These are phyloP conservation scores for Boletus reticuloceps DNA, from an alignment of 768 basidiomycete species.

Conservation along the genomic window DNA sequence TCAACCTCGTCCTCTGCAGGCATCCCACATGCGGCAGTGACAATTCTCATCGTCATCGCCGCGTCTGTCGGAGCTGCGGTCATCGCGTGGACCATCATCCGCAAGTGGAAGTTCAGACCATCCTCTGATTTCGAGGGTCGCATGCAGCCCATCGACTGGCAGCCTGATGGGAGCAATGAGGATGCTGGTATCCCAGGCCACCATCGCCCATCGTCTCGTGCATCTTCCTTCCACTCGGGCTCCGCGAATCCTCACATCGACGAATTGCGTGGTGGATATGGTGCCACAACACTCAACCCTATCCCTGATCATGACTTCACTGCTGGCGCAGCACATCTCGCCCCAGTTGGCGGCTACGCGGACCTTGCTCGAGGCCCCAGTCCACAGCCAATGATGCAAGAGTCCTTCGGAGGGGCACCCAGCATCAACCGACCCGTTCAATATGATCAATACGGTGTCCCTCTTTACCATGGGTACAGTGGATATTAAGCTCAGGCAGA, in stretches of 20 bases:
- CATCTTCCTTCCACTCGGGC: slow-evolving; percentile 69
- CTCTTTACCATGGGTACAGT: slow-evolving; percentile 51
- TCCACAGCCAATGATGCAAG: slow-evolving; percentile 56
- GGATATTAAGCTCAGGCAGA: slow-evolving; percentile 18
- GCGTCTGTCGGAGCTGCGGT: slow-evolving; percentile 63
- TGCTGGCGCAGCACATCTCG: slow-evolving; percentile 51
- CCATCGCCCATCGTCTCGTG: slow-evolving; percentile 51
- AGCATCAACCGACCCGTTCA: slow-evolving; percentile 45
- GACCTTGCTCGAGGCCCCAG: slow-evolving; percentile 76
- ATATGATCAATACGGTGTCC: slow-evolving; percentile 55
- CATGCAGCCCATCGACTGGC: slow-evolving; percentile 87
- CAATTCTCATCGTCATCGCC: slow-evolving; percentile 68
- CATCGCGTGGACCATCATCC: slow-evolving; percentile 85
- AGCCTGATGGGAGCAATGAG: slow-evolving; percentile 52
- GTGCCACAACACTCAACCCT: slow-evolving; percentile 35
- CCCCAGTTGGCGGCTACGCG: slow-evolving; percentile 77
- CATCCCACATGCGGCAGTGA: slow-evolving; percentile 44
- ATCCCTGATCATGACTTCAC: slow-evolving; percentile 79
- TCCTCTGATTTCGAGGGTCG: slow-evolving; percentile 80
- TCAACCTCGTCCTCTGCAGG: slow-evolving; percentile 33
- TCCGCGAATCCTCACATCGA: slow-evolving; percentile 36
- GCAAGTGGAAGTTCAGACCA: slow-evolving; percentile 87
- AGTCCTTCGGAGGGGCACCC: slow-evolving; percentile 35
- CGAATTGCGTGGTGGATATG: slow-evolving; percentile 30
- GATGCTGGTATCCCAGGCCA: slow-evolving; percentile 44